Conservation (phyloP, 768 basidiomycete genomes). For the Suillus weaverae region DNA sequence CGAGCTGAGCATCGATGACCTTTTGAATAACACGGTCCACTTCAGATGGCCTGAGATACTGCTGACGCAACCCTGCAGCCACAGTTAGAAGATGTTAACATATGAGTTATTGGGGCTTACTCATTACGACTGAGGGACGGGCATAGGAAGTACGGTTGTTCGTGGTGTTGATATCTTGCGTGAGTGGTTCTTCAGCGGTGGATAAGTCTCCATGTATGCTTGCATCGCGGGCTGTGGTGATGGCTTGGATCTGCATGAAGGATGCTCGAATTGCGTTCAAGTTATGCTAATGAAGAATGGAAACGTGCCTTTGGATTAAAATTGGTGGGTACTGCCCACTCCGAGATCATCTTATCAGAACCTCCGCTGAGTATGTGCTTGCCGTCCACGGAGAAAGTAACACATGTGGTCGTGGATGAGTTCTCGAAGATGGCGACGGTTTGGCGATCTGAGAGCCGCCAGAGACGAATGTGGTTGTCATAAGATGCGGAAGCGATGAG, state of each 20-base stretch:
- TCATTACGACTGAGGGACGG: neutral
- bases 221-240: neutral
- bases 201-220: neutral
- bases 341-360: neutral
- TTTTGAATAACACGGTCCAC: no score
- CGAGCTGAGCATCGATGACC: no score
- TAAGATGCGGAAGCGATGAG: no score
- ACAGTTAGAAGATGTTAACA: no score
- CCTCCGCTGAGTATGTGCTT: neutral
- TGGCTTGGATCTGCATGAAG: neutral
- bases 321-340: neutral
- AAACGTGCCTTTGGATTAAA: neutral
- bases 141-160: neutral
- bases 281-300: neutral
- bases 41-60: no score
- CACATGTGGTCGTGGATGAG: neutral
- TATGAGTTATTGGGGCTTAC: no score
- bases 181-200: neutral
- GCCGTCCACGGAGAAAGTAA: neutral
- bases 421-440: no score
- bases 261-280: neutral
- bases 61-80: no score
- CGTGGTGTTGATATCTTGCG: neutral
- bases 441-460: no score
- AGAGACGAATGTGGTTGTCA: no score